Percentiles rank a stretch among this genome's conserved stretches.
phyloP scores from a whole-genome alignment of 1,284 basidiomycete genomes.

The Leccinum cinnamomeum region DNA sequence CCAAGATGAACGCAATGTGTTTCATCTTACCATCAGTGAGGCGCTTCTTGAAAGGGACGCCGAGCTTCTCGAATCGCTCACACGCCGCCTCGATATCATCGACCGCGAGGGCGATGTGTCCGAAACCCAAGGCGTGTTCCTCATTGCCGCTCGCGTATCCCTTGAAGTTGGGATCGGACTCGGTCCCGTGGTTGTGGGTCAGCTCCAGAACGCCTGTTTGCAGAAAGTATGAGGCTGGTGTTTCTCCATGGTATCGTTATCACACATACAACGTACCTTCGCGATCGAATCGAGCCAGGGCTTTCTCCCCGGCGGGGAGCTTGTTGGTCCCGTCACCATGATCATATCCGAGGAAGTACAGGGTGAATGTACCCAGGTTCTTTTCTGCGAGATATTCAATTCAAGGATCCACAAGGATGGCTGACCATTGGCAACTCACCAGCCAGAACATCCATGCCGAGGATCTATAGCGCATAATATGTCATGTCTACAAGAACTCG shows the following conservation, averaged over 20 bases:
- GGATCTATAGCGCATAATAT: slow-evolving; percentile 42
- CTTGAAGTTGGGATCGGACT: slow-evolving; percentile 72
- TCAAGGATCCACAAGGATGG: neutral
- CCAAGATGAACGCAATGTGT: slow-evolving; percentile 85
- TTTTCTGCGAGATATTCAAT: slow-evolving; percentile 39
- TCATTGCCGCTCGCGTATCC: slow-evolving; percentile 84
- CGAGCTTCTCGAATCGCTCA: slow-evolving; percentile 78
- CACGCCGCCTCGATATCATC: slow-evolving; percentile 85
- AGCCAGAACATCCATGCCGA: slow-evolving; percentile 87
- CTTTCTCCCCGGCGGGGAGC: slow-evolving; percentile 50
- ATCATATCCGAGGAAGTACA: slow-evolving; percentile 83
- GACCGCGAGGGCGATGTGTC: slow-evolving; percentile 86
- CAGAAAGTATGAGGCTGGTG: neutral
- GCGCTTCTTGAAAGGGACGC: slow-evolving; percentile 88
- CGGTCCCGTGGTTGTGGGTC: slow-evolving; percentile 90
- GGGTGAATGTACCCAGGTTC: slow-evolving; percentile 61
- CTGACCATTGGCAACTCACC: slow-evolving; percentile 37
- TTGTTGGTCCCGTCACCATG: slow-evolving; percentile 39
- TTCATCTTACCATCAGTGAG: slow-evolving; percentile 86
- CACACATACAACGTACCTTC: slow-evolving; percentile 50
- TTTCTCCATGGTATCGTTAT: neutral
- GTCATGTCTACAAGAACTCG: slow-evolving; percentile 8
- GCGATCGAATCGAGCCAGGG: slow-evolving; percentile 49
- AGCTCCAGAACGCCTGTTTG: slow-evolving; percentile 75
- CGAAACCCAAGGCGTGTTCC: slow-evolving; percentile 82